Base-by-base conservation (phyloP, 2,329 filamentous ascomycete species). In the Claviceps purpurea region DNA sequence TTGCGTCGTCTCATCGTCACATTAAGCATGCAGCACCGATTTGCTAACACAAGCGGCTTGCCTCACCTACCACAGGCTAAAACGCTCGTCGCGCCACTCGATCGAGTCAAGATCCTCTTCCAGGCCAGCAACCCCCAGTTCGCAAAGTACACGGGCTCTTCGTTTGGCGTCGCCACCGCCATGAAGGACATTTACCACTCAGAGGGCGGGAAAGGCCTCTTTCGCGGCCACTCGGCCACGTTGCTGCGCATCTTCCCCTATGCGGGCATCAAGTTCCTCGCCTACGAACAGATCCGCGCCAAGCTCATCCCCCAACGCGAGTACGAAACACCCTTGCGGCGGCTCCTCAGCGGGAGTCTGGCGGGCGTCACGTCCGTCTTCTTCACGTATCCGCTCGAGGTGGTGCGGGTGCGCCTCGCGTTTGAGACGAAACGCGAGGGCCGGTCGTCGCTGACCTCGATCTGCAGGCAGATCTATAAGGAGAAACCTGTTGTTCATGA, bases 31-130 rank as follows among this genome's bases (percentile, higher is more conserved):
- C 10, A 5, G 42, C 10, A 44, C 22, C 42, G 8, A 5, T 44
- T 14, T 6, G 14, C 20, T 24, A 16, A 44, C 11, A 16, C 26
- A 44, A 24, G 22, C 20, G 42, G 13, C 5, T 44, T 16, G 26
- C 11, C 16, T 45, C 8, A 10, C 8, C 22, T n/a, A 20, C n/a
- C 42, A 14, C 50, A 95, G 89, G 93, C 87, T 56, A 98, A 98
- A 75, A 96, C 91, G 0, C 75, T 95, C 6, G 94, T 98, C 40
- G 93, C 89, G 24, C 93, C 93, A 24, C 85, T 98, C 57, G 93
- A 98, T 70, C 85, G 93, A 58, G 93, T 98, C 62, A 98, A 98
- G 71, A 98, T 98, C 64, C 85, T 98, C 43, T 97, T 98, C 71
- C 93, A 98, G 68, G 86, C 93, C 50, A 89, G 86, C 63, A 96